Evolutionary conservation across 805 yeast genomes (phyloP).

Genomic region (Sungouiozyma intestinalis): DNA sequence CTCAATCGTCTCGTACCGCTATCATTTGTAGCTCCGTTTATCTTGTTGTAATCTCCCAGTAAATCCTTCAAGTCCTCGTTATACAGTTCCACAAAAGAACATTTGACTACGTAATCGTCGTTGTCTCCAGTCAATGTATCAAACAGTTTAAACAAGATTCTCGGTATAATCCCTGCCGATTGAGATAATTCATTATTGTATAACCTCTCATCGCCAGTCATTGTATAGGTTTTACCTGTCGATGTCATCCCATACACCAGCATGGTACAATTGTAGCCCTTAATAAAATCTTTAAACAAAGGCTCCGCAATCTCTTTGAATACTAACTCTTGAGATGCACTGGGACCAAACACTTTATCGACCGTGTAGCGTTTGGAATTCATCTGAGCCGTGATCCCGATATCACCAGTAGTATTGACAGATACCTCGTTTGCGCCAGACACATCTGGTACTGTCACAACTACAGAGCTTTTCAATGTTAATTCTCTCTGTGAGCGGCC

Average conservation of each 20-base stretch:
- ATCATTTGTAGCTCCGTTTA: not conserved
- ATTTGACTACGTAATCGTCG: slow-evolving; percentile 54
- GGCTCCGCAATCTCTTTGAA: slow-evolving; percentile 61
- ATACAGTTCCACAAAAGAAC: slow-evolving; percentile 77
- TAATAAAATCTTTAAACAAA: slow-evolving; percentile 53
- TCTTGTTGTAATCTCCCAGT: slow-evolving; percentile 28
- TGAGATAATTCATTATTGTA: slow-evolving; percentile 29
- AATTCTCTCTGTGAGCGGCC: slow-evolving; percentile 52
- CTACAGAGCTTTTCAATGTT: slow-evolving; percentile 47
- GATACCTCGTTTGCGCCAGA: slow-evolving; percentile 38
- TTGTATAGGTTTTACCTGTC: slow-evolving; percentile 74
- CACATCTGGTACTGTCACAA: slow-evolving; percentile 41
- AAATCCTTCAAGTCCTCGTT: slow-evolving; percentile 79
- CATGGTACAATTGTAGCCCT: slow-evolving; percentile 72
- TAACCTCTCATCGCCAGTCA: slow-evolving; percentile 55
- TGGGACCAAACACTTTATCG: slow-evolving; percentile 77
- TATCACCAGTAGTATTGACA: slow-evolving; percentile 33
- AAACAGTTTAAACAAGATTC: slow-evolving; percentile 49
- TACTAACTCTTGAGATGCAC: slow-evolving; percentile 58
- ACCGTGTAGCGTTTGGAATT: slow-evolving; percentile 53
- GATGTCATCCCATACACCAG: slow-evolving; percentile 91
- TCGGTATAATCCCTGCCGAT: slow-evolving; percentile 57
- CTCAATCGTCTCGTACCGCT: slow-evolving; percentile 34
- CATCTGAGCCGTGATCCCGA: slow-evolving; percentile 32
- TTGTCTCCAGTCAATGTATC: slow-evolving; percentile 32